phyloP scores from a whole-genome alignment of 768 basidiomycete genomes.

The Termitomyces sp. region DNA sequence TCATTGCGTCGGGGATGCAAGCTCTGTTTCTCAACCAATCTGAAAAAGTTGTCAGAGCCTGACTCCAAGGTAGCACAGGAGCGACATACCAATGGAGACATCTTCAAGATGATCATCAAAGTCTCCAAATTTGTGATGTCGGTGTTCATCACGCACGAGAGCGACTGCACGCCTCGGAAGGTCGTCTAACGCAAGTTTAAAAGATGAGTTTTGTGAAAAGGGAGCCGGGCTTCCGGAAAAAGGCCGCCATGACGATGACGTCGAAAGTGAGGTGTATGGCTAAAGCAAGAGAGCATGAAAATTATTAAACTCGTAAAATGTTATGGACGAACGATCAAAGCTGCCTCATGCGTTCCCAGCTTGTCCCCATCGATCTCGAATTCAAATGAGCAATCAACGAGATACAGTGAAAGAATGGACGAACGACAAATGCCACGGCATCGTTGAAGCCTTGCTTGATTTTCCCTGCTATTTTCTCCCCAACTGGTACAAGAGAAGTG shows the following conservation, averaged over 20 bases:
- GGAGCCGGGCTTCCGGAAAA: slow-evolving; percentile 32
- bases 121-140: slow-evolving; percentile 64
- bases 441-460: slow-evolving; percentile 52
- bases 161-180: slow-evolving; percentile 45
- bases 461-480: slow-evolving; percentile 58
- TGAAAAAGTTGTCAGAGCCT: slow-evolving; percentile 12
- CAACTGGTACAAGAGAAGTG: slow-evolving; percentile 57
- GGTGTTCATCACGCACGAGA: slow-evolving; percentile 46
- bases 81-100: slow-evolving; percentile 45
- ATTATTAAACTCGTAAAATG: background rate
- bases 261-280: slow-evolving; percentile 48
- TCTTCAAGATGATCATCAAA: slow-evolving; percentile 85
- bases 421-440: slow-evolving; percentile 69
- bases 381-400: slow-evolving; percentile 4
- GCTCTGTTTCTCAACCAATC: slow-evolving; percentile 44
- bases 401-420: slow-evolving; percentile 20
- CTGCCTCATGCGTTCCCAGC: slow-evolving; percentile 48
- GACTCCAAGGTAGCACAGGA: slow-evolving; percentile 16
- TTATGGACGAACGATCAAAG: slow-evolving; percentile 51
- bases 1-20: slow-evolving; percentile 29
- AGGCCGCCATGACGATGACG: slow-evolving; percentile 45
- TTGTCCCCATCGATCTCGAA: slow-evolving; percentile 59
- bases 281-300: slow-evolving; percentile 19
- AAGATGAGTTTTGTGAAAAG: slow-evolving; percentile 42
- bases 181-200: slow-evolving; percentile 44